phyloP scores from a whole-genome alignment of 1,284 basidiomycete species.

The Exobasidium cylindrosporum region DNA sequence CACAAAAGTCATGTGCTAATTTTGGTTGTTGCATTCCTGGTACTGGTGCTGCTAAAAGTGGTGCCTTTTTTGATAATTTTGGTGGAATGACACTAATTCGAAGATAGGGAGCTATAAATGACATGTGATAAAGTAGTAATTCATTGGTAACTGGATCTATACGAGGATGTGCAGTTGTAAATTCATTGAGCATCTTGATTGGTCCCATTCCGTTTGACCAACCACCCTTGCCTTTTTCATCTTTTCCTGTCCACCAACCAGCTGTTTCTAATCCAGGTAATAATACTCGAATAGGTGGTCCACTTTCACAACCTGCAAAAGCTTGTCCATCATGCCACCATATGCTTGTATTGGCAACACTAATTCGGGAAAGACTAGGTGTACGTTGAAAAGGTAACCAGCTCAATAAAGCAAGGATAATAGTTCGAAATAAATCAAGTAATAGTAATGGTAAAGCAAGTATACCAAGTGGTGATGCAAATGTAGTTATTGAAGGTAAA shows the following conservation, averaged over 20 bases:
- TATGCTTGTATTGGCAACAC: constrained; percentile 59
- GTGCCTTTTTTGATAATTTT: background rate
- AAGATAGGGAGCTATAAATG: constrained; percentile 58
- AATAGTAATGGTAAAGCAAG: background rate
- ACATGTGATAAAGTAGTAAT: constrained; percentile 58
- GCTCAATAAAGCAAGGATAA: constrained; percentile 55
- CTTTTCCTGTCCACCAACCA: constrained; percentile 54
- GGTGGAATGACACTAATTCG: constrained; percentile 58
- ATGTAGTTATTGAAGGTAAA: constrained; percentile 59
- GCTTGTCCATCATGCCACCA: constrained; percentile 58
- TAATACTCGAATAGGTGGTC: constrained; percentile 58
- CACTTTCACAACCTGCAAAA: constrained; percentile 60
- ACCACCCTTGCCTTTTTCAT: background rate
- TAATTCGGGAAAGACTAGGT: constrained; percentile 32
- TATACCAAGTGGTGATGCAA: constrained; percentile 57
- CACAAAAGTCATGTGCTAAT: constrained; percentile 62
- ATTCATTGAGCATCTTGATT: constrained; percentile 56
- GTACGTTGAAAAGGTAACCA: constrained; percentile 30
- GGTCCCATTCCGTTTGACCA: constrained; percentile 11
- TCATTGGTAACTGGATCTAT: constrained; percentile 59
- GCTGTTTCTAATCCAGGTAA: constrained; percentile 59
- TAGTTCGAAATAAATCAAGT: constrained; percentile 54
- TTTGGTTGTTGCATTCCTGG: constrained; percentile 46
- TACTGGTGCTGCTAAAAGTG: constrained; percentile 36
- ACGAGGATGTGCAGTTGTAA: constrained; percentile 60